phyloP scores from a whole-genome alignment of 164 flowering plant genomes.

The Protea cynaroides region DNA sequence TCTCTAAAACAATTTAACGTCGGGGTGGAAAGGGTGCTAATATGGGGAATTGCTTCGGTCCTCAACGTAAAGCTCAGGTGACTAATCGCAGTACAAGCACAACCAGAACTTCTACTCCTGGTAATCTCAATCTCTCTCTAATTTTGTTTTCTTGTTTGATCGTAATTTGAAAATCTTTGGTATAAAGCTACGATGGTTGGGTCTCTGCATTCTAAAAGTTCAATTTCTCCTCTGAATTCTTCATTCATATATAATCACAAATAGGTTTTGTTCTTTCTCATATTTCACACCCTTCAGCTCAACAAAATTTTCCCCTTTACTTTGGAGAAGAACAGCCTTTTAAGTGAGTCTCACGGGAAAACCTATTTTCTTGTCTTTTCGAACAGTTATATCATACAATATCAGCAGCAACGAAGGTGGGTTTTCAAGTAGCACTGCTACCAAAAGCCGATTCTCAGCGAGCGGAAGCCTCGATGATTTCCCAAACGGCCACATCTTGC shows the following conservation, averaged over 20 bases:
- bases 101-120: not conserved
- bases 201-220: no score
- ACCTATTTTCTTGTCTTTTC: not conserved
- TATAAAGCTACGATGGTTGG: no score
- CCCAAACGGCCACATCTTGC: slow-evolving; percentile 40
- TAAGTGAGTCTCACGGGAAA: no score
- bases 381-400: not conserved
- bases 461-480: slow-evolving; percentile 26
- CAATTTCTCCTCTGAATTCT: no score
- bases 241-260: no score
- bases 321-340: no score
- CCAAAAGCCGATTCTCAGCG: slow-evolving; percentile 22
- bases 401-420: not conserved
- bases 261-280: no score
- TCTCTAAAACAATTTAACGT: no score
- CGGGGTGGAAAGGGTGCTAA: not conserved
- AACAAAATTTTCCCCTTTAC: no score
- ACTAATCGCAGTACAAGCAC: not conserved
- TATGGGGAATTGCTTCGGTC: not conserved
- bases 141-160: no score
- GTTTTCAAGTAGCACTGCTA: slow-evolving; percentile 17
- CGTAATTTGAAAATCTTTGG: no score
- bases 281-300: no score
- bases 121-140: not conserved
- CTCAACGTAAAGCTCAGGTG: not conserved